phyloP scores from a whole-genome alignment of 352 stramenopile species.

The Paralagenidium karlingii region DNA sequence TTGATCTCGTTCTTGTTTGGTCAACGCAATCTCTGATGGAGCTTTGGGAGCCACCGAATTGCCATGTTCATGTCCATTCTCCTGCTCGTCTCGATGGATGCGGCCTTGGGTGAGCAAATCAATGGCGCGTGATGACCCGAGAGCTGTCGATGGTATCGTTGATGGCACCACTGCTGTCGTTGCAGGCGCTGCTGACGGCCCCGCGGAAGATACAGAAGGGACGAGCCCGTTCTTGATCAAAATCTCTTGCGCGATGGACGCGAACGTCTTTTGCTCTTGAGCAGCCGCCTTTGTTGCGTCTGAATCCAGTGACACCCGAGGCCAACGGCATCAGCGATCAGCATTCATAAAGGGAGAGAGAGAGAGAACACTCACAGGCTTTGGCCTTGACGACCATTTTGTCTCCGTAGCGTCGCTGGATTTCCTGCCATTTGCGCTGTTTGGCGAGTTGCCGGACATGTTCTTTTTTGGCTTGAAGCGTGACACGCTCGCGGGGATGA shows the following conservation, averaged over 20 bases:
- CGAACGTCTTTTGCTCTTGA: too few species aligned
- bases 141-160: too few species aligned
- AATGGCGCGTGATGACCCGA: constrained; percentile 2
- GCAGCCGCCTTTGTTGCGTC: too few species aligned
- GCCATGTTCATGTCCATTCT: background rate
- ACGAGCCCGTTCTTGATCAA: too few species aligned
- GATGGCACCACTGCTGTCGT: too few species aligned
- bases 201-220: too few species aligned
- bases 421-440: constrained; percentile 34
- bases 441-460: constrained; percentile 62
- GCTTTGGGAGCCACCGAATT: constrained; percentile 1
- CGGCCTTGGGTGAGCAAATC: background rate
- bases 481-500: background rate
- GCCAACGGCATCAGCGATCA: too few species aligned
- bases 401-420: constrained; percentile 41
- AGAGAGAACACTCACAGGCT: too few species aligned
- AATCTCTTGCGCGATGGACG: too few species aligned
- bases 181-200: too few species aligned
- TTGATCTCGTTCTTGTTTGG: constrained; percentile 28
- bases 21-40: constrained; percentile 23
- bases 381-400: constrained; percentile 62
- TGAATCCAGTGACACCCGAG: too few species aligned
- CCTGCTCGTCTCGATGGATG: background rate
- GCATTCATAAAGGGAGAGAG: too few species aligned
- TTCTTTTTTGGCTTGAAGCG: constrained; percentile 69